Evolutionary conservation across 257 asterid genomes (phyloP).

Genomic region (Nicotiana obtusifolia): DNA sequence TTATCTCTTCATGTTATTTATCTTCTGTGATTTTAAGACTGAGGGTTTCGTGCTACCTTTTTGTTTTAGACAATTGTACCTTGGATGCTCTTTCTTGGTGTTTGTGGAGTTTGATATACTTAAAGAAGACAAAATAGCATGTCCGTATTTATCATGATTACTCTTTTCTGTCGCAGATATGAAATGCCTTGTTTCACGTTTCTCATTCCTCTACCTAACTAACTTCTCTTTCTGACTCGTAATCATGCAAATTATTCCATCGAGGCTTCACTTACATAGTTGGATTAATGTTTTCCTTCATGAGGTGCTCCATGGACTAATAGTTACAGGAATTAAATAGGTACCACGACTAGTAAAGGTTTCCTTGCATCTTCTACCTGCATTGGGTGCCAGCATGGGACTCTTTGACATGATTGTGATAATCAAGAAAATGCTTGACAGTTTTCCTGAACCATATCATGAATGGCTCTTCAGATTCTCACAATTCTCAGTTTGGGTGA

Average conservation of each 20-base stretch:
- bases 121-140: background rate
- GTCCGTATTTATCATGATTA: background rate
- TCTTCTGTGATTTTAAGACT: background rate
- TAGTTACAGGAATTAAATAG: slow-evolving; percentile 33
- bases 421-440: slow-evolving; percentile 24
- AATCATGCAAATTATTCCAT: background rate
- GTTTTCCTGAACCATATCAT: slow-evolving; percentile 31
- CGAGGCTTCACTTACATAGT: background rate
- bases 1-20: background rate
- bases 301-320: slow-evolving; percentile 8
- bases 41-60: background rate
- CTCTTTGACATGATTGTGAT: slow-evolving; percentile 43
- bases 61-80: background rate
- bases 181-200: background rate
- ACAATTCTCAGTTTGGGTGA: slow-evolving; percentile 63
- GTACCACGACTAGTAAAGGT: slow-evolving; percentile 27
- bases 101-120: background rate
- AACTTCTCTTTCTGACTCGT: background rate
- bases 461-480: slow-evolving; percentile 65
- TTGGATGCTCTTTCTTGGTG: background rate
- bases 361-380: slow-evolving; percentile 37
- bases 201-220: background rate
- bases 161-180: background rate
- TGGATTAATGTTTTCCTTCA: background rate
- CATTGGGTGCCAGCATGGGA: slow-evolving; percentile 49